A percentile compares a stretch with the other conserved stretches of the same genome.
Conservation (phyloP, 208 protist genomes). For the Crithidia sp. region DNA sequence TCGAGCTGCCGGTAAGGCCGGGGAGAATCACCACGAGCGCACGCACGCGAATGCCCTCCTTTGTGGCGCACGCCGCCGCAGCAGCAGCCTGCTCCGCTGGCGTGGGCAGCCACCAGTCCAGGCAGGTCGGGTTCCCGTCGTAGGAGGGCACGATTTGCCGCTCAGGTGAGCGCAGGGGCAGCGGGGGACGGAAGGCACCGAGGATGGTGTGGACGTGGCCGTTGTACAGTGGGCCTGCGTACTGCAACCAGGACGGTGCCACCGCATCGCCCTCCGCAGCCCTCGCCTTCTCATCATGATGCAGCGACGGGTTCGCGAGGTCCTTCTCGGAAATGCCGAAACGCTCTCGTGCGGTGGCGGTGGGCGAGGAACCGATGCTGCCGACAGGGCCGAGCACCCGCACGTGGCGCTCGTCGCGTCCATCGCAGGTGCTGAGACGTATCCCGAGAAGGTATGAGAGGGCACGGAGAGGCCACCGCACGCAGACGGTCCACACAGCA, state of each 20-base stretch:
- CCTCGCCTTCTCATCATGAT: not conserved
- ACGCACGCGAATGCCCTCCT: slow-evolving; percentile 13
- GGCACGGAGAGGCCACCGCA: slow-evolving; percentile 33
- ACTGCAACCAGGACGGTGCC: slow-evolving; percentile 25
- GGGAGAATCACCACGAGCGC: slow-evolving; percentile 68
- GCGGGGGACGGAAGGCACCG: slow-evolving; percentile 38
- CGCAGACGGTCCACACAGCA: slow-evolving; percentile 27
- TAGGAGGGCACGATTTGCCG: slow-evolving; percentile 47
- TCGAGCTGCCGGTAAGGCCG: slow-evolving; percentile 59
- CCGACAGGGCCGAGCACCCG: slow-evolving; percentile 19
- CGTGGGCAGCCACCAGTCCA: slow-evolving; percentile 57
- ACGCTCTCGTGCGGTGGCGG: slow-evolving; percentile 7
- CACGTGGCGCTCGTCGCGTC: slow-evolving; percentile 20
- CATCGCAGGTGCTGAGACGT: not conserved
- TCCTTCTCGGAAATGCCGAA: slow-evolving; percentile 24
- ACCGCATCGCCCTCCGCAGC: not conserved
- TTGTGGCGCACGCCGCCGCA: slow-evolving; percentile 2
- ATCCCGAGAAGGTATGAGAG: slow-evolving; percentile 24
- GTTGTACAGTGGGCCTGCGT: slow-evolving; percentile 57
- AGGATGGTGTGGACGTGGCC: slow-evolving; percentile 70
- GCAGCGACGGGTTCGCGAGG: slow-evolving; percentile 19
- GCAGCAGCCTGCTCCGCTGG: slow-evolving; percentile 16
- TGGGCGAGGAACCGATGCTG: not conserved
- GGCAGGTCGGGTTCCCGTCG: slow-evolving; percentile 64
- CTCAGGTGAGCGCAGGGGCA: slow-evolving; percentile 23